Base-by-base conservation (phyloP, 805 yeast genomes). In the Teunomyces aglyptinius region DNA sequence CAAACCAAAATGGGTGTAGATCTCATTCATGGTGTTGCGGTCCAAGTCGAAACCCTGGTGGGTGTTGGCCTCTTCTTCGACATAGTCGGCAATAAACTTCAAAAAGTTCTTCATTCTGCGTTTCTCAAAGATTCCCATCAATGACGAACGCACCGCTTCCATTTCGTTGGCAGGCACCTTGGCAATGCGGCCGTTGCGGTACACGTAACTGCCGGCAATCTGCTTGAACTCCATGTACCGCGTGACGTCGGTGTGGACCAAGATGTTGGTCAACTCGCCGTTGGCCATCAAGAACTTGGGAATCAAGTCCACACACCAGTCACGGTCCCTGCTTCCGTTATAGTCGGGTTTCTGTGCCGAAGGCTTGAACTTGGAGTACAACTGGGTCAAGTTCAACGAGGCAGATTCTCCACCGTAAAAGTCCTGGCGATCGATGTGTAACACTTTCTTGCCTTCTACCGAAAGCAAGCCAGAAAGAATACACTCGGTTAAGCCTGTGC, bases 251-350 rank as follows among this genome's bases (percentile, higher is more conserved):
- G 99, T 94, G 66, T 92, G 97, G 29, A 89, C 90, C 56, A 94
- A 79, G 56, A 94, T 94, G 65, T 92, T 92, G 53, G 97, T 94
- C 67, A 94, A 80, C 65, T 92, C 99, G 35, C 99, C 99, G 63
- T 90, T 89, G 46, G 97, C 91, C 99, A 94, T 94, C 57, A 94
- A 75, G 58, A 94, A 91, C 71, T 94, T 94, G 38, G 99, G 99
- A 60, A 94, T 89, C 70, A 94, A 77, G 65, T 94, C 99, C 44
- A 94, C 94, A 69, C 95, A 90, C 97, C 98, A 94, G 67, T 94
- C 98, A 53, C 98, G 81, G 61, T 89, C 96, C 60, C 95, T 83
- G 43, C 99, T 98, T 52, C 83, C 79, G 52, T 81, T 77, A 16
- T 75, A 76, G 50, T 84, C 86, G 34, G 89, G 85, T 55, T 80